Conservation (phyloP, 441 rosid genomes). For the Gossypium aridum region DNA sequence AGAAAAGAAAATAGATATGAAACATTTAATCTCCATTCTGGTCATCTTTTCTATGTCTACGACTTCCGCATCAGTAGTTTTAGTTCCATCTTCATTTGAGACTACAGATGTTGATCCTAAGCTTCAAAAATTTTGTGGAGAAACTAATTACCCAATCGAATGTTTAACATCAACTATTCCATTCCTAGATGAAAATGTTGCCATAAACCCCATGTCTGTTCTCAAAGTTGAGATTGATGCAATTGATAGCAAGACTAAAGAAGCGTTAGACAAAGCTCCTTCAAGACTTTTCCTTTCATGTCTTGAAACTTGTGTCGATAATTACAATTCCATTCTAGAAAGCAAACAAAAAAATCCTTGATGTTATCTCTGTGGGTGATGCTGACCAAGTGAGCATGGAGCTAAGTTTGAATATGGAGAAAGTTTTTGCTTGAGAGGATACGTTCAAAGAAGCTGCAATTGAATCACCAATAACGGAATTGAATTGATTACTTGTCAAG, state of each 20-base stretch:
- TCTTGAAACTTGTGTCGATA: conserved; percentile 24
- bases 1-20: background rate
- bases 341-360: no score
- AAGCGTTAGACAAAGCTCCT: conserved; percentile 6
- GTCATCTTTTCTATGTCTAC: background rate
- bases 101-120: background rate
- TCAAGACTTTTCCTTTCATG: background rate
- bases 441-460: background rate
- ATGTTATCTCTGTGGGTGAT: background rate
- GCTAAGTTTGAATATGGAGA: background rate
- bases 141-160: conserved; percentile 6
- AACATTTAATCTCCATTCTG: background rate
- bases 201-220: background rate
- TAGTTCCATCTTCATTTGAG: background rate
- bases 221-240: conserved; percentile 19
- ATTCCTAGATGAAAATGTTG: background rate
- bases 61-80: background rate
- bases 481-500: background rate
- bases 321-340: conserved; percentile 18
- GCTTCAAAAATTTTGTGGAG: conserved; percentile 5
- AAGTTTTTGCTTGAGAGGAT: background rate
- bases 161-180: conserved; percentile 11
- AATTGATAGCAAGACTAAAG: background rate
- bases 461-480: background rate
- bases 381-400: background rate